A percentile compares a stretch with the other conserved stretches of the same genome.
Evolutionary conservation across 2,329 filamentous ascomycete genomes (phyloP).

Genomic region (Nigrograna mackinnonii): DNA sequence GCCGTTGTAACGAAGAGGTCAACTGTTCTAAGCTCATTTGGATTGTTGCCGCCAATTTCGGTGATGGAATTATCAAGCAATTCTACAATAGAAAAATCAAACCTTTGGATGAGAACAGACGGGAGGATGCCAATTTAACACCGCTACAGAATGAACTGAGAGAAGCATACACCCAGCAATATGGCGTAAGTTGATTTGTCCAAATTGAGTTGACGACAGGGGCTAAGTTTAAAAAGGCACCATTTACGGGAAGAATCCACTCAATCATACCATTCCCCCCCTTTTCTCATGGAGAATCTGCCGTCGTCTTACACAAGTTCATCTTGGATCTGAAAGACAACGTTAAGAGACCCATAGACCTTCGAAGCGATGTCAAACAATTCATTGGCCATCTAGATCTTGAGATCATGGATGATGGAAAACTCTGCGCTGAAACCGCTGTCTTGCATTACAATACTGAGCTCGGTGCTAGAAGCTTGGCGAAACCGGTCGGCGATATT

Average conservation of each 20-base stretch:
- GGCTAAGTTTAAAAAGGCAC: background rate
- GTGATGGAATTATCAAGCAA: conserved; percentile 43
- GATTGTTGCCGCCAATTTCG: conserved; percentile 53
- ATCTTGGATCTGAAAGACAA: conserved; percentile 39
- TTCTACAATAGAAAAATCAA: conserved; percentile 39
- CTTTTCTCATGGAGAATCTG: conserved; percentile 44
- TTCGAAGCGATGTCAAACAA: conserved; percentile 10
- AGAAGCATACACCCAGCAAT: conserved; percentile 19
- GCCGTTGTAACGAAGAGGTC: conserved; percentile 34
- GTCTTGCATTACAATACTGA: background rate
- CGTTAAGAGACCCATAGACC: conserved; percentile 12
- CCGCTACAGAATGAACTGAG: conserved; percentile 16
- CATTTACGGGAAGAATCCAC: conserved; percentile 3
- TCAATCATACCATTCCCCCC: conserved; percentile 45
- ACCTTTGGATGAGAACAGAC: conserved; percentile 16
- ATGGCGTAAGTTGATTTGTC: conserved; percentile 15
- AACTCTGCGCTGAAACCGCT: background rate
- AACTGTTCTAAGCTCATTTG: conserved; percentile 53
- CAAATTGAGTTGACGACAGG: background rate
- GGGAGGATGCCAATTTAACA: conserved; percentile 16
- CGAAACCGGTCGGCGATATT: background rate
- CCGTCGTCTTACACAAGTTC: conserved; percentile 48
- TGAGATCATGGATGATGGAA: conserved; percentile 1
- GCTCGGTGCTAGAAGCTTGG: conserved; percentile 1
- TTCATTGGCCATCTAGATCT: conserved; percentile 2